Conservation (phyloP, 2,329 filamentous ascomycete species). For the Aspergillus spinulosporus region DNA sequence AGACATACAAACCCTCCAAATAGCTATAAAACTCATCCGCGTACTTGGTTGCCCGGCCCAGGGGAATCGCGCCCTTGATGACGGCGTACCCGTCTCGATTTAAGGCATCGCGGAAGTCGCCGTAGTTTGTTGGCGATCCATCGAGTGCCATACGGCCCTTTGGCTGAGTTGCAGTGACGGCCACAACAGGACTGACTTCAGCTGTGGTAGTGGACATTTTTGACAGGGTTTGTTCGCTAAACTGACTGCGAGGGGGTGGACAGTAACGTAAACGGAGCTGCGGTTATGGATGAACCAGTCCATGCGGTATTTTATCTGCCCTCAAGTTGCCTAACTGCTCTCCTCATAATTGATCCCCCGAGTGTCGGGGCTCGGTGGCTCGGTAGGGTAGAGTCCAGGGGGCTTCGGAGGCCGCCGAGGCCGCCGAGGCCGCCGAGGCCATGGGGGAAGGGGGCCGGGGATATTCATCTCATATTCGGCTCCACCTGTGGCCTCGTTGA, state of each 20-base stretch:
- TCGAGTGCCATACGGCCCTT: constrained; percentile 25
- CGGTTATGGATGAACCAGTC: neutral
- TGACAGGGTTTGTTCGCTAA: neutral
- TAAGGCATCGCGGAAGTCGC: constrained; percentile 29
- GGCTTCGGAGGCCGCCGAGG: too few species aligned
- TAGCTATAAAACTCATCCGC: constrained; percentile 26
- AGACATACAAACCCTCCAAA: constrained; percentile 26
- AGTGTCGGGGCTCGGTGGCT: too few species aligned
- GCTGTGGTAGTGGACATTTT: constrained; percentile 23
- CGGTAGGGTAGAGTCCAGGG: too few species aligned
- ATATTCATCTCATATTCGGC: neutral
- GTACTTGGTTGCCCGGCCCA: constrained; percentile 39
- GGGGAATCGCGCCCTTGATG: constrained; percentile 48
- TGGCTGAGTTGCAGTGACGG: neutral
- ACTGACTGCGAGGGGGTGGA: neutral
- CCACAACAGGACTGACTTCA: neutral
- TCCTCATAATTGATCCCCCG: too few species aligned
- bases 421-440: too few species aligned
- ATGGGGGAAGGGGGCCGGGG: too few species aligned
- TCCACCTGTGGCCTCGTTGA: neutral
- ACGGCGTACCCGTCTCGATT: constrained; percentile 47
- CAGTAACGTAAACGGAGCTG: neutral
- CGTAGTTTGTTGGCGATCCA: constrained; percentile 20
- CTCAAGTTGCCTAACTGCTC: too few species aligned
- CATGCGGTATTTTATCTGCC: neutral